These are phyloP conservation scores for Penicillium sp. DNA, from an alignment of 2,329 filamentous ascomycete genomes.

Conservation along the genomic window DNA sequence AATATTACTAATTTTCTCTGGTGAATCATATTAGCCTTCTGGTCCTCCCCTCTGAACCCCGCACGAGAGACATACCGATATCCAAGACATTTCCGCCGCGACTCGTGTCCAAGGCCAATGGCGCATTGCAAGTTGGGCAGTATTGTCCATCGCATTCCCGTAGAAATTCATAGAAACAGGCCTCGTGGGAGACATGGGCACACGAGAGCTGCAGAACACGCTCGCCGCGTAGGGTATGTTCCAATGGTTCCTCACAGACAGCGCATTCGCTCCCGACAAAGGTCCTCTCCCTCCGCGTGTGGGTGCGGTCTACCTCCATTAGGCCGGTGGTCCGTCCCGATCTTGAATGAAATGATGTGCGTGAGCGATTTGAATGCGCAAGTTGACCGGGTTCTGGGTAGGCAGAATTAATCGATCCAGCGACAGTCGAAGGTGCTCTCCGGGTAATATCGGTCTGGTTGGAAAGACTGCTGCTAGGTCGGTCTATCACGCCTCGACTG, in stretches of 20 bases:
- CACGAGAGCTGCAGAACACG: slow-evolving; percentile 92
- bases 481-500: slow-evolving; percentile 21
- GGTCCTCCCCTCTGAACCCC: slow-evolving; percentile 1
- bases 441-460: slow-evolving; percentile 21
- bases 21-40: slow-evolving; percentile 3
- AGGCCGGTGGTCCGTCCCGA: slow-evolving; percentile 51
- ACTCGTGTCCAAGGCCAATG: slow-evolving; percentile 82
- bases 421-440: slow-evolving; percentile 22
- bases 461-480: slow-evolving; percentile 25
- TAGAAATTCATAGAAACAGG: slow-evolving; percentile 98
- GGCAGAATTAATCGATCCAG: slow-evolving; percentile 16
- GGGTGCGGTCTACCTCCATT: slow-evolving; percentile 66
- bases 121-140: slow-evolving; percentile 87
- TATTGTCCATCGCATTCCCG: slow-evolving; percentile 88
- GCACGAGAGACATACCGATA: slow-evolving; percentile 55
- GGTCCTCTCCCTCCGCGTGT: slow-evolving; percentile 77
- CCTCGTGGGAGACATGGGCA: slow-evolving; percentile 93
- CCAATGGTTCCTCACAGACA: slow-evolving; percentile 90
- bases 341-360: slow-evolving; percentile 32
- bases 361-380: slow-evolving; percentile 26
- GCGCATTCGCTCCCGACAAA: slow-evolving; percentile 92
- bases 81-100: slow-evolving; percentile 86
- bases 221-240: slow-evolving; percentile 89
- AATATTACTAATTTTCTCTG: slow-evolving; percentile 91
- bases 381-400: slow-evolving; percentile 14